Evolutionary conservation across 257 asterid species (phyloP), one percentile per base, ranked within the genome.

Genomic region (Lycium ferocissimum): DNA sequence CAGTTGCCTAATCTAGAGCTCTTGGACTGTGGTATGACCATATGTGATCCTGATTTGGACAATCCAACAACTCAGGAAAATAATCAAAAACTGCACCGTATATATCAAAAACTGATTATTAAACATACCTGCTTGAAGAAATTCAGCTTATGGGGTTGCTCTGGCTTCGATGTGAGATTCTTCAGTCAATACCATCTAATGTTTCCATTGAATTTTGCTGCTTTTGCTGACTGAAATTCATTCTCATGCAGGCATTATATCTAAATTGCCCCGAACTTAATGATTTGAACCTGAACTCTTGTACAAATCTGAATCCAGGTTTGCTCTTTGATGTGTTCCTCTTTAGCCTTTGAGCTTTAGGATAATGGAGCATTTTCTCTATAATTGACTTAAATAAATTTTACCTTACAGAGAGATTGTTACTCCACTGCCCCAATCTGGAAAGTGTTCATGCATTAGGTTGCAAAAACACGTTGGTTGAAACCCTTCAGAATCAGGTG

Each of bases 61-160:
- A 66, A 56, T 17, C 84, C 89, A 84, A 51, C 85, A 8, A 85
- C 84, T 13, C 92, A 89, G 61, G 94, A 90, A 57, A 92, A 87
- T 45, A 87, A 79, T 33, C 5, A 40, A 40, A 92, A 92, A 86
- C 20, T 84, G 83, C 98, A 91, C 84, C 91, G 92, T 70, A 89
- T 89, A 80, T 92, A 93, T 89, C 99, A 97, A 87, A 97, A 97
- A 94, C 62, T 94, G 89, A 95, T 97, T 54, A 94, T 97, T 85
- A 97, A 97, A 89, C 99, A 95, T 84, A 91, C 85, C 88, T 92
- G 91, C 80, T 85, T 97, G 92, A 94, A 92, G 93, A 94, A 93
- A 88, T 89, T 97, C 78, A 97, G 99, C 93, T 91, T 97, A 82
- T 97, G 99, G 99, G 99, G 99, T 62, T 95, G 99, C 85, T 95